Percentiles rank a stretch among this genome's conserved stretches.
phyloP scores from a whole-genome alignment of 2,329 filamentous ascomycete species.

The Graphilbum ipis-grandicollis region DNA sequence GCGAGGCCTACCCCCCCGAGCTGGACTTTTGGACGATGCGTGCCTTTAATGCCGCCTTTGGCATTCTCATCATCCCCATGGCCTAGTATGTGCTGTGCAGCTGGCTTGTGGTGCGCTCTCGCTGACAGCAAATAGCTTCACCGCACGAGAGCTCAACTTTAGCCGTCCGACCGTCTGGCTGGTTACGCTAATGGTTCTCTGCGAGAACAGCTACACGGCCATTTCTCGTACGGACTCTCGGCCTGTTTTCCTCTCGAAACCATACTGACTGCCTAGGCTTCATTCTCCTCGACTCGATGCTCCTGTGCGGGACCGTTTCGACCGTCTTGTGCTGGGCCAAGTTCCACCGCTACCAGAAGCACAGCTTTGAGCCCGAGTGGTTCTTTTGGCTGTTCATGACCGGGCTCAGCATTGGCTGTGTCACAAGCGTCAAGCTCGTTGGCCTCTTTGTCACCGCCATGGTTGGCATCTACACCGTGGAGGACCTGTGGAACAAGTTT shows the following conservation, averaged over 20 bases:
- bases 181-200: conserved; percentile 89
- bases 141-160: conserved; percentile 78
- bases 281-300: conserved; percentile 96
- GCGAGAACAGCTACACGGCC: conserved; percentile 97
- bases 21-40: conserved; percentile 98
- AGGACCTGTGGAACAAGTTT: conserved; percentile 97
- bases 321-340: conserved; percentile 95
- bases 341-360: conserved; percentile 75
- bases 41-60: conserved; percentile 90
- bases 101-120: too few species aligned
- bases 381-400: conserved; percentile 88
- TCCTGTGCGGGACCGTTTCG: conserved; percentile 95
- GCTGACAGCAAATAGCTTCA: too few species aligned
- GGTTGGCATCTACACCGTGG: conserved; percentile 86
- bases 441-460: conserved; percentile 90
- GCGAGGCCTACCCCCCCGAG: conserved; percentile 84
- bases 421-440: conserved; percentile 97
- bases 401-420: conserved; percentile 89
- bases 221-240: conserved; percentile 49
- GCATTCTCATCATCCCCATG: conserved; percentile 78
- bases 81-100: conserved; percentile 51
- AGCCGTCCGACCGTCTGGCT: conserved; percentile 82
- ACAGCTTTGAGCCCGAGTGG: conserved; percentile 84
- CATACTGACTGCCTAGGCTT: conserved; percentile 29
- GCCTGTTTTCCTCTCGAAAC: neutral